phyloP scores from a whole-genome alignment of 2,329 filamentous ascomycete genomes.

The Beauveria sp. region DNA sequence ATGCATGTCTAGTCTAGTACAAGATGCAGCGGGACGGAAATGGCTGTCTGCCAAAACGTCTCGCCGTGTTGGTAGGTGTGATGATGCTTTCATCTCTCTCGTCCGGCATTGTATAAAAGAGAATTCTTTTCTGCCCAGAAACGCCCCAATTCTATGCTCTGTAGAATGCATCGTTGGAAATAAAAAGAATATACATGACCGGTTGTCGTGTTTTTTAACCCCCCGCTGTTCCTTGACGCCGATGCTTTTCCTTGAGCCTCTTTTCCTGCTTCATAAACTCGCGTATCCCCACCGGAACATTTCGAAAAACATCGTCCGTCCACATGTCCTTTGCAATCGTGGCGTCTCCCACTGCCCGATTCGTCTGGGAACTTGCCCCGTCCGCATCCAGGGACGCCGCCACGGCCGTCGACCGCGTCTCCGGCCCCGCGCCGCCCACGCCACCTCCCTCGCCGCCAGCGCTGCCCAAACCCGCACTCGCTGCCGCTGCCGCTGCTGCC shows the following conservation, averaged over 20 bases:
- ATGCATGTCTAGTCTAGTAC: too few relatives aligned
- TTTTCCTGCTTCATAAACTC: conserved; percentile 99
- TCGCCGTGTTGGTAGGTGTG: too few relatives aligned
- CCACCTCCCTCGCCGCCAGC: conserved; percentile 24
- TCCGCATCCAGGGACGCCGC: conserved; percentile 67
- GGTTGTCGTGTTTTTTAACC: conserved; percentile 22
- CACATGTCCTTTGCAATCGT: conserved; percentile 45
- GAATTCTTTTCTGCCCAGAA: too few relatives aligned
- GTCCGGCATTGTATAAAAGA: too few relatives aligned
- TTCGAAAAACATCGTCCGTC: conserved; percentile 64
- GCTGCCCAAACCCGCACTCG: neutral
- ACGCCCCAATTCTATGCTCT: too few relatives aligned
- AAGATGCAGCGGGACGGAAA: too few relatives aligned
- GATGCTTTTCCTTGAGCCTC: conserved; percentile 69
- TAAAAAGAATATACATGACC: neutral
- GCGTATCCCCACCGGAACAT: conserved; percentile 82
- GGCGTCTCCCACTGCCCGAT: conserved; percentile 16
- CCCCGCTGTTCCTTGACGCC: conserved; percentile 43
- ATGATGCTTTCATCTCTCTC: too few relatives aligned
- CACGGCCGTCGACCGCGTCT: conserved; percentile 21
- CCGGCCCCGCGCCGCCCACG: conserved; percentile 26
- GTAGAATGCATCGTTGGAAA: too few relatives aligned
- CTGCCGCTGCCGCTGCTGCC: conserved; percentile 9
- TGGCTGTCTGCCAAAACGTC: too few relatives aligned
- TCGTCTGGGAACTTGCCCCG: conserved; percentile 59